phyloP scores from a whole-genome alignment of 2,329 filamentous ascomycete genomes.

The Rhynchosporium secalis region DNA sequence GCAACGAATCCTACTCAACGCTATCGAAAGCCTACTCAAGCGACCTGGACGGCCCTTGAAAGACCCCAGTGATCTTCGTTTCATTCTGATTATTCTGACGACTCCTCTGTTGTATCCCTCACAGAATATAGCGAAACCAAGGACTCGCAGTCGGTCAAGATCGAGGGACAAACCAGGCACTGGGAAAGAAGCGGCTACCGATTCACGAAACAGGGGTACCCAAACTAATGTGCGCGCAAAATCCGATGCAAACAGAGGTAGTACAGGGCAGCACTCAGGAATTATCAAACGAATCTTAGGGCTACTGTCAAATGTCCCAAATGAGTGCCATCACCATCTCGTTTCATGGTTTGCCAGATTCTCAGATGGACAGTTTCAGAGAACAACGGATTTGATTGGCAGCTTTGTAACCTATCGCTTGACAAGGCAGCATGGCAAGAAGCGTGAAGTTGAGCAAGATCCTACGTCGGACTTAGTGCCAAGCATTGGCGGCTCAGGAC shows the following conservation, averaged over 20 bases:
- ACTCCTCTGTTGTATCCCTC: constrained; percentile 72
- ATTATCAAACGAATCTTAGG: constrained; percentile 85
- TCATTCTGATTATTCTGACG: constrained; percentile 73
- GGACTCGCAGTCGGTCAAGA: constrained; percentile 24
- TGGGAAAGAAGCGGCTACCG: neutral
- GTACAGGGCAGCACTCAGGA: constrained; percentile 70
- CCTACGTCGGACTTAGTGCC: constrained; percentile 70
- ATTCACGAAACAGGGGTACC: neutral
- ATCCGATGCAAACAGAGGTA: constrained; percentile 29
- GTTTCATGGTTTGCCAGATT: constrained; percentile 77
- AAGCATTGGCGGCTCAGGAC: constrained; percentile 65
- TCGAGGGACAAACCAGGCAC: constrained; percentile 30
- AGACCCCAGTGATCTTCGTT: constrained; percentile 70
- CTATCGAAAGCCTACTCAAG: constrained; percentile 76
- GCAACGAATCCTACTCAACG: constrained; percentile 71
- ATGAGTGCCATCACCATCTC: constrained; percentile 73
- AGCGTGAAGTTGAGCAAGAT: constrained; percentile 59
- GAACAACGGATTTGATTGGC: constrained; percentile 72
- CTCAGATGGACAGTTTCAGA: constrained; percentile 65
- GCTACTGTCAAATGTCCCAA: constrained; percentile 72
- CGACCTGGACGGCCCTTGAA: constrained; percentile 70
- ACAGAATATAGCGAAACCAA: constrained; percentile 12
- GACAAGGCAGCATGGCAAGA: constrained; percentile 68
- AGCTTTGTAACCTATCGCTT: constrained; percentile 82
- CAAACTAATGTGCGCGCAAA: constrained; percentile 9